Evolutionary conservation across 495 filamentous ascomycete species (phyloP).

Genomic region (Aspergillus asperescens): DNA sequence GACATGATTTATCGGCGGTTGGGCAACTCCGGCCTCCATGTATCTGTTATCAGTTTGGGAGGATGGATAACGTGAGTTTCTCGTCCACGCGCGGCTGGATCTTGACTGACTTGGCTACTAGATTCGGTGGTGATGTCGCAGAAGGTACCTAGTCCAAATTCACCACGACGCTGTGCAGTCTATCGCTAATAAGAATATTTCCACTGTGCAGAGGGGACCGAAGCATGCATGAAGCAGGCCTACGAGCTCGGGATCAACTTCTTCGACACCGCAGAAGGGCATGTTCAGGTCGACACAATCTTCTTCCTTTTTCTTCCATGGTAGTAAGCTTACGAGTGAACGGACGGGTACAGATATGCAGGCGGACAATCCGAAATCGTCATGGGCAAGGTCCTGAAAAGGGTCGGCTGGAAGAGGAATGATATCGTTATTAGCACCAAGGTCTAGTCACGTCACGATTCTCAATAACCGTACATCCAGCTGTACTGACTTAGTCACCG

Average conservation of each 20-base stretch:
- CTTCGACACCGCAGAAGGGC: conserved; percentile 52
- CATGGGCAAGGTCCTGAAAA: conserved; percentile 65
- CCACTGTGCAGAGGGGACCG: conserved; percentile 48
- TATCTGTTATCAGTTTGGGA: conserved; percentile 62
- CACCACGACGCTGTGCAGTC: no score
- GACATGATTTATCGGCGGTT: conserved; percentile 66
- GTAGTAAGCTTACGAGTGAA: no score
- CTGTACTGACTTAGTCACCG: no score
- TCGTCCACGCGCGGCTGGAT: background rate
- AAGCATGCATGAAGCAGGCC: conserved; percentile 66
- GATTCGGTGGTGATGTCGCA: conserved; percentile 23
- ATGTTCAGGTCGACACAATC: no score
- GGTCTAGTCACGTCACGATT: conserved; percentile 41
- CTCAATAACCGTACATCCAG: conserved; percentile 38
- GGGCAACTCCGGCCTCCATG: conserved; percentile 63
- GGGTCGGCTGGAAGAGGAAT: conserved; percentile 62
- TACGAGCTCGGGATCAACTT: conserved; percentile 75
- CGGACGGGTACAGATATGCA: conserved; percentile 44
- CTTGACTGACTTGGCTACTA: background rate
- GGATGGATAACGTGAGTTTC: conserved; percentile 48
- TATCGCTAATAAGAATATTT: no score
- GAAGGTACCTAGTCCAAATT: conserved; percentile 11
- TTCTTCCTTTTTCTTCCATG: no score
- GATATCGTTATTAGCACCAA: conserved; percentile 87
- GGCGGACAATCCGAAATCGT: conserved; percentile 66